Conservation (phyloP, 208 protist species). For the Crithidia brevicula region DNA sequence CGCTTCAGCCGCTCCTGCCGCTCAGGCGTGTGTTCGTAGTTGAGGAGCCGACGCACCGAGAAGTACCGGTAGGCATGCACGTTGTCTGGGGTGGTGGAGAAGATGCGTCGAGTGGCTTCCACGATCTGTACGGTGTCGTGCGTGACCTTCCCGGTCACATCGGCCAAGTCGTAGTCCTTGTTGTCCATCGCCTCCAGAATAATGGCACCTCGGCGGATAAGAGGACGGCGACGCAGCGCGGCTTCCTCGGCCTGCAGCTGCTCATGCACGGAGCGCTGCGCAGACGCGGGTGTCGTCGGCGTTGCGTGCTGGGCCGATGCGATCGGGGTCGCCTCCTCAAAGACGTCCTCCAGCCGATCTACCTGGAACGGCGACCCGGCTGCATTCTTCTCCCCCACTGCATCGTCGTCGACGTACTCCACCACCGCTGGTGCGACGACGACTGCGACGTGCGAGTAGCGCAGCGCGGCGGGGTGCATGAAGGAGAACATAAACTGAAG, state of each 20-base stretch:
- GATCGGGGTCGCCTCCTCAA: background rate
- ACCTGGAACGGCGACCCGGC: slow-evolving; percentile 12
- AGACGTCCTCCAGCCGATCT: slow-evolving; percentile 14
- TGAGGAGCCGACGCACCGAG: slow-evolving; percentile 59
- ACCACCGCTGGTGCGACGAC: slow-evolving; percentile 70
- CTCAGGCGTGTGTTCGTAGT: slow-evolving; percentile 40
- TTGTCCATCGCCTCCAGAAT: slow-evolving; percentile 87
- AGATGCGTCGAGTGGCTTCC: slow-evolving; percentile 54
- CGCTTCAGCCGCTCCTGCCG: slow-evolving; percentile 20
- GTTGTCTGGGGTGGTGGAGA: slow-evolving; percentile 26
- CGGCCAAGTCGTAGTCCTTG: slow-evolving; percentile 54
- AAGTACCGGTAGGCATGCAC: slow-evolving; percentile 65
- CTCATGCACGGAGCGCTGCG: slow-evolving; percentile 19
- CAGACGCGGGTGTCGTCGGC: no score
- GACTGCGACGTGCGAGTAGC: slow-evolving; percentile 87
- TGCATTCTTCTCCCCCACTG: background rate
- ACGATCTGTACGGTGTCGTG: slow-evolving; percentile 70
- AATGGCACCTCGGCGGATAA: slow-evolving; percentile 51
- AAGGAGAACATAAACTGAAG: slow-evolving; percentile 55
- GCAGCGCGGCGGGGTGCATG: slow-evolving; percentile 51
- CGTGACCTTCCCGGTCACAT: slow-evolving; percentile 54
- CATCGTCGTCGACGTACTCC: slow-evolving; percentile 34
- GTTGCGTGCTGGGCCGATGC: no score
- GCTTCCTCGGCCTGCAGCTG: slow-evolving; percentile 39
- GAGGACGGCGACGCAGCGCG: slow-evolving; percentile 19